These are phyloP conservation scores for Pelargonium exstipulatum DNA, from an alignment of 441 rosid genomes.

Conservation along the genomic window DNA sequence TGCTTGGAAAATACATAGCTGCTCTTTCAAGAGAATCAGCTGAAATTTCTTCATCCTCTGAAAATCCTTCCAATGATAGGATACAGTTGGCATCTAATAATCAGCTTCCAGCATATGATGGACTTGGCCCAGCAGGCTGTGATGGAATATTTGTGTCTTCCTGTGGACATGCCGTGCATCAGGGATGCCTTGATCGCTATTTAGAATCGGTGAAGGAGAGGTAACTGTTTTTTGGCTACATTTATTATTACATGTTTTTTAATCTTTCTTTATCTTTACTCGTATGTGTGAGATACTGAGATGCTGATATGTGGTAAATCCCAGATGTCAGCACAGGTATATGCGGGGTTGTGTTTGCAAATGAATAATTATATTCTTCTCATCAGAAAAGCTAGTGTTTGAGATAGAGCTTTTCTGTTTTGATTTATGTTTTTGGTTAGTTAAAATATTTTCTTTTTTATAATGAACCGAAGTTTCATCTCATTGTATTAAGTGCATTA, in stretches of 20 bases:
- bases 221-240: slow-evolving; percentile 32
- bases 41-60: slow-evolving; percentile 41
- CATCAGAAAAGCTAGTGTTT: slow-evolving; percentile 4
- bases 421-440: background rate
- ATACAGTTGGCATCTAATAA: slow-evolving; percentile 30
- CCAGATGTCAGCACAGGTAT: background rate
- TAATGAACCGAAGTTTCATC: no score
- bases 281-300: background rate
- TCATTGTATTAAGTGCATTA: background rate
- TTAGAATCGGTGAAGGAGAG: slow-evolving; percentile 80
- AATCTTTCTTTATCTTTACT: background rate
- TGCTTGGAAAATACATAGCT: slow-evolving; percentile 45
- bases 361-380: background rate
- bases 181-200: slow-evolving; percentile 82
- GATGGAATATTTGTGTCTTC: slow-evolving; percentile 89
- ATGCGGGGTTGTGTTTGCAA: background rate
- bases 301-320: background rate
- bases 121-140: slow-evolving; percentile 70
- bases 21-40: slow-evolving; percentile 40
- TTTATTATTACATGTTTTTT: background rate
- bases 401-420: background rate
- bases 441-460: slow-evolving; percentile 4
- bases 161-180: slow-evolving; percentile 98
- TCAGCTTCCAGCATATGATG: slow-evolving; percentile 40
- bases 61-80: slow-evolving; percentile 30